A percentile compares a stretch with the other conserved stretches of the same genome.
phyloP scores from a whole-genome alignment of 495 filamentous ascomycete genomes.

The Podospora comata region DNA sequence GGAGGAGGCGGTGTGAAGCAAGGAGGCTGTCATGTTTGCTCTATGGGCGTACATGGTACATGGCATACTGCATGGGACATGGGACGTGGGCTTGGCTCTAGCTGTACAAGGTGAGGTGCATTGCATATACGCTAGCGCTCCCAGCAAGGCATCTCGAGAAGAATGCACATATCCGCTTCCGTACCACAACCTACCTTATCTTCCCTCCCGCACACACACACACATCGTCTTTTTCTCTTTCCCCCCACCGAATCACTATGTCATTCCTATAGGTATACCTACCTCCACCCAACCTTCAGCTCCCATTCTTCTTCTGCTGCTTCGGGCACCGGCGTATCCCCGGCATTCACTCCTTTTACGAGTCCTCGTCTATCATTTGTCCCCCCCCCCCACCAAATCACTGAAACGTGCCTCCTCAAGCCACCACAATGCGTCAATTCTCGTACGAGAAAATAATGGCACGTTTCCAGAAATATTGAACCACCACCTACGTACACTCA shows the following conservation, averaged over 20 bases:
- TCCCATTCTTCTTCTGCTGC: no score
- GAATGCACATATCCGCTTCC: not conserved
- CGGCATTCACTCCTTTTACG: not conserved
- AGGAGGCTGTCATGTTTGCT: not conserved
- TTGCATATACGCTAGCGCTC: not conserved
- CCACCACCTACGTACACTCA: no score
- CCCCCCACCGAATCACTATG: not conserved
- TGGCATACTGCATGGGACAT: not conserved
- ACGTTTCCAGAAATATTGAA: not conserved
- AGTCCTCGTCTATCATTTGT: not conserved
- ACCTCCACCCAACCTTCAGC: not conserved
- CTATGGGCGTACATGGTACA: not conserved
- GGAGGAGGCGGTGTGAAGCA: not conserved
- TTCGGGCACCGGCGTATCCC: not conserved
- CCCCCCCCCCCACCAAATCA: no score
- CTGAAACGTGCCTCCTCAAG: not conserved
- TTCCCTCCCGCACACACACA: not conserved
- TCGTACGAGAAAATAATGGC: not conserved
- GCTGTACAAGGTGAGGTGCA: not conserved
- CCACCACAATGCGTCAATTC: not conserved
- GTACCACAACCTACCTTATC: not conserved
- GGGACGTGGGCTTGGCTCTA: no score
- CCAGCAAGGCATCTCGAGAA: not conserved
- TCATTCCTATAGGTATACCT: not conserved
- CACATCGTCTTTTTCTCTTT: no score